Conservation (phyloP, 78 protist species). For the Planoprotostelium fungivorum region DNA sequence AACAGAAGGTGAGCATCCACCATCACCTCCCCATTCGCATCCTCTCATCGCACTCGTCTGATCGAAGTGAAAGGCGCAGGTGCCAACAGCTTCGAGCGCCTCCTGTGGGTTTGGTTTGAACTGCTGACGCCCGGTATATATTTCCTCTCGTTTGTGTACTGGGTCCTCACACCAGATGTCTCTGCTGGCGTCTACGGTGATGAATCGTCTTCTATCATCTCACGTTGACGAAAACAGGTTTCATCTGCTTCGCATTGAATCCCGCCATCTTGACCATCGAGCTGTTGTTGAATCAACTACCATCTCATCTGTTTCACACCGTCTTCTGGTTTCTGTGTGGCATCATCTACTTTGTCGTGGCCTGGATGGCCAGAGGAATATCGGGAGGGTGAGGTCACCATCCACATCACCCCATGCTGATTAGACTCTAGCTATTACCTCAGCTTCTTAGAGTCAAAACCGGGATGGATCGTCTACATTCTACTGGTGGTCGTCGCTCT, state of each 20-base stretch:
- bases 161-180: background rate
- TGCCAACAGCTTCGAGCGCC: background rate
- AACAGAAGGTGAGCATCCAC: background rate
- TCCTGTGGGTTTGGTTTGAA: background rate
- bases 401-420: no score
- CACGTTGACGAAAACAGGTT: background rate
- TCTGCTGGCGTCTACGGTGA: background rate
- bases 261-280: background rate
- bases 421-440: background rate
- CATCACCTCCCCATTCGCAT: background rate
- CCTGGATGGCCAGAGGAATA: background rate
- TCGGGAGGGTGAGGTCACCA: background rate
- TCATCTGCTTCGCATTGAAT: background rate
- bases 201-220: background rate
- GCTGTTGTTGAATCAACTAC: background rate
- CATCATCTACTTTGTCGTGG: background rate
- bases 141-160: background rate
- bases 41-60: background rate
- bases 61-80: background rate
- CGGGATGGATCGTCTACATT: background rate
- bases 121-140: background rate
- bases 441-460: background rate
- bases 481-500: background rate
- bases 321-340: background rate
- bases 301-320: background rate